Evolutionary conservation across 192 early-diverging fungal genomes (phyloP).

Genomic region (Pilobolus umbonatus): DNA sequence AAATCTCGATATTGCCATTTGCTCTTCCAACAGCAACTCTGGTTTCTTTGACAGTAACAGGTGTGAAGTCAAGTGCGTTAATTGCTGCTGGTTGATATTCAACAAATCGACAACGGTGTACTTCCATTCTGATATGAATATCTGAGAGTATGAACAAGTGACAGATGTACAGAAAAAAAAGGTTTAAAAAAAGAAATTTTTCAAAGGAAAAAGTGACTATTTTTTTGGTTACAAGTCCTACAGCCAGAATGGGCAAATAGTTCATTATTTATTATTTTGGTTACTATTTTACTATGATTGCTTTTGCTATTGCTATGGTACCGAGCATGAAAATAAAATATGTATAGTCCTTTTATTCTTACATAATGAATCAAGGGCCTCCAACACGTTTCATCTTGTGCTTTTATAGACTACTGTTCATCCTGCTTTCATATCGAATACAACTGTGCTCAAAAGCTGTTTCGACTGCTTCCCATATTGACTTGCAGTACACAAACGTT

Average conservation of each 20-base stretch:
- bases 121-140: conserved; percentile 51
- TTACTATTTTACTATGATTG: too few relatives aligned
- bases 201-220: too few relatives aligned
- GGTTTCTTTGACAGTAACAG: conserved; percentile 43
- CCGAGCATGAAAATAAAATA: too few relatives aligned
- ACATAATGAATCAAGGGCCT: too few relatives aligned
- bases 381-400: not conserved
- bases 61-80: conserved; percentile 77
- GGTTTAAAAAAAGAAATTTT: too few relatives aligned
- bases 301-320: too few relatives aligned
- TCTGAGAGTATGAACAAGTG: too few relatives aligned
- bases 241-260: too few relatives aligned
- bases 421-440: not conserved
- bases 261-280: too few relatives aligned
- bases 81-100: conserved; percentile 83
- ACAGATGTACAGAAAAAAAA: too few relatives aligned
- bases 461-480: conserved; percentile 55
- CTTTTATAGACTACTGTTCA: not conserved
- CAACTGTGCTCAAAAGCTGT: conserved; percentile 35
- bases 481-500: conserved; percentile 58
- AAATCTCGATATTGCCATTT: conserved; percentile 94
- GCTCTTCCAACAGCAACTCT: conserved; percentile 79
- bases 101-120: conserved; percentile 83
- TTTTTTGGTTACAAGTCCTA: too few relatives aligned
- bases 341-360: too few relatives aligned